A percentile compares a stretch with the other conserved stretches of the same genome.
phyloP scores from a whole-genome alignment of 108 stramenopile species.

The Skeletonema grethae region DNA sequence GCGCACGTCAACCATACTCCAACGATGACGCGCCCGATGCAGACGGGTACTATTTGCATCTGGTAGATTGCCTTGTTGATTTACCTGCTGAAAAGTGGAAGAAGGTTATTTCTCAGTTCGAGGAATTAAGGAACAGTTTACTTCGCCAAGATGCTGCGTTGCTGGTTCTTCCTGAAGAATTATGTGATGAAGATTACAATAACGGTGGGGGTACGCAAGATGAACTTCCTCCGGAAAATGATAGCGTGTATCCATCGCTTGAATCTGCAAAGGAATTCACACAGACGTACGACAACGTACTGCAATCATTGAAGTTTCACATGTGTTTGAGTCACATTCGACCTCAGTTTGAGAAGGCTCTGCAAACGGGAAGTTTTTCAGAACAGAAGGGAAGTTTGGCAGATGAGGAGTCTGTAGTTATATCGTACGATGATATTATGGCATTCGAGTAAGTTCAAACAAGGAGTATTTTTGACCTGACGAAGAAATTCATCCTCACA shows the following conservation, averaged over 20 bases:
- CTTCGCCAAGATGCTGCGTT: slow-evolving; percentile 40
- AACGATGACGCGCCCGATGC: slow-evolving; percentile 1
- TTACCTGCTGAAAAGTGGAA: slow-evolving; percentile 29
- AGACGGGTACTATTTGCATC: background rate
- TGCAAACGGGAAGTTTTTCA: slow-evolving; percentile 13
- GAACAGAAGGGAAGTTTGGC: slow-evolving; percentile 6
- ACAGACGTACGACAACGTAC: slow-evolving; percentile 12
- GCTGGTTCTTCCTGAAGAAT: slow-evolving; percentile 26
- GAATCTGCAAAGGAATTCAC: slow-evolving; percentile 33
- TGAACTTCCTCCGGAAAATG: slow-evolving; percentile 25
- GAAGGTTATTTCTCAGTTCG: slow-evolving; percentile 31
- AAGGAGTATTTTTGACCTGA: slow-evolving; percentile 4
- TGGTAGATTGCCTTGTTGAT: slow-evolving; percentile 29
- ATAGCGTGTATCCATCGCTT: slow-evolving; percentile 16
- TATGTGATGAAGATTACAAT: slow-evolving; percentile 1
- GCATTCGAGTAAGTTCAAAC: slow-evolving; percentile 31
- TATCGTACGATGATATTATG: slow-evolving; percentile 36
- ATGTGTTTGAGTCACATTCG: slow-evolving; percentile 44
- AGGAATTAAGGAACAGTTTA: slow-evolving; percentile 16
- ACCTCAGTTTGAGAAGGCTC: slow-evolving; percentile 30
- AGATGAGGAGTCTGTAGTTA: slow-evolving; percentile 11
- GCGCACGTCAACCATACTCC: slow-evolving; percentile 38
- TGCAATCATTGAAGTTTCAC: slow-evolving; percentile 39
- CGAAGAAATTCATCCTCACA: background rate
- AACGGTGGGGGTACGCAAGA: slow-evolving; percentile 8